These are phyloP conservation scores for Aspergillus cavernicola DNA, from an alignment of 495 filamentous ascomycete species.

Conservation along the genomic window DNA sequence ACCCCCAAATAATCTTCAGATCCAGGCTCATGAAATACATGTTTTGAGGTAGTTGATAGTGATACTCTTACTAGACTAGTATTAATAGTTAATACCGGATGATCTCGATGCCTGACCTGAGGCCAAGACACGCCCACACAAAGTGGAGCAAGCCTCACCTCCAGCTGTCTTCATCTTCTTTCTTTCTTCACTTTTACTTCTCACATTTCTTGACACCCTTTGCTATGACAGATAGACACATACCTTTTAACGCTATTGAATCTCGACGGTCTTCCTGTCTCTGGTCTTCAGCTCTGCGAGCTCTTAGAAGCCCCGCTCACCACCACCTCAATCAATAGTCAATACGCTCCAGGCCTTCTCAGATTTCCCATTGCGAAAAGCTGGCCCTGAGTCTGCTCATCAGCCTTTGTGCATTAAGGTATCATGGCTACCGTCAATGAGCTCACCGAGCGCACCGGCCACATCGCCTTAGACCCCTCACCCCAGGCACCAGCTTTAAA, in stretches of 20 bases:
- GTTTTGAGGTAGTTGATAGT: too few relatives aligned
- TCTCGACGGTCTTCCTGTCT: too few relatives aligned
- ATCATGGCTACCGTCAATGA: slow-evolving; percentile 7
- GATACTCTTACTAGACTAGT: too few relatives aligned
- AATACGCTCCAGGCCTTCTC: too few relatives aligned
- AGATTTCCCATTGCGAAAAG: too few relatives aligned
- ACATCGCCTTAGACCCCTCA: slow-evolving; percentile 10
- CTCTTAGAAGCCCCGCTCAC: too few relatives aligned
- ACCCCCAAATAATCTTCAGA: too few relatives aligned
- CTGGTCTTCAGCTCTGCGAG: too few relatives aligned
- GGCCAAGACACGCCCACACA: slow-evolving; percentile 1
- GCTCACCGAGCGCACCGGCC: slow-evolving; percentile 12
- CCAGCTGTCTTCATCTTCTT: not conserved
- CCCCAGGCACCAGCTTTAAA: slow-evolving; percentile 1
- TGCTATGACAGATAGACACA: not conserved
- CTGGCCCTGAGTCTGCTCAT: too few relatives aligned
- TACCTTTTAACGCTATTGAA: not conserved
- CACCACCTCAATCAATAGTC: too few relatives aligned
- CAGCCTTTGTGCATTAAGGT: not conserved
- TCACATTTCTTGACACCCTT: not conserved
- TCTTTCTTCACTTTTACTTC: not conserved
- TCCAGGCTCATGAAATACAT: too few relatives aligned
- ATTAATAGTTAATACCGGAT: too few relatives aligned
- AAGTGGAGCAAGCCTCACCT: slow-evolving; percentile 1
- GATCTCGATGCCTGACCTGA: not conserved